These are phyloP conservation scores for Talaromyces sp. DNA, from an alignment of 2,329 filamentous ascomycete species.

Conservation along the genomic window DNA sequence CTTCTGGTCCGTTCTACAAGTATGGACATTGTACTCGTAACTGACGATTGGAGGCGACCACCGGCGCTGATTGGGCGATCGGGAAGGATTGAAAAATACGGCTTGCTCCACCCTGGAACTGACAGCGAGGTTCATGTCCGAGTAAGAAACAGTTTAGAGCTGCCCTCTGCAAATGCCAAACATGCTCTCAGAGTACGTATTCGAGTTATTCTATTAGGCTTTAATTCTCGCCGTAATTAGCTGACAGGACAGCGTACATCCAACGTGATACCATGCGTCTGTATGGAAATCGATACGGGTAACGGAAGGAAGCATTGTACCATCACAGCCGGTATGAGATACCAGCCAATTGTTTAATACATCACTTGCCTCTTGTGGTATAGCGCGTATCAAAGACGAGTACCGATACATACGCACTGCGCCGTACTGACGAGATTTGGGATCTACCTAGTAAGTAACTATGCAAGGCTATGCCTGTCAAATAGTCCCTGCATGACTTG, in stretches of 20 bases:
- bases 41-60: neutral
- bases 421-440: neutral
- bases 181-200: neutral
- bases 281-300: neutral
- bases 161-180: neutral
- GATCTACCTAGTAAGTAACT: neutral
- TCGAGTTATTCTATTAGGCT: neutral
- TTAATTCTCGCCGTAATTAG: neutral
- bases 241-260: neutral
- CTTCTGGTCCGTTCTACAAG: neutral
- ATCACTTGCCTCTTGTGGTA: neutral
- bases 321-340: constrained; percentile 11
- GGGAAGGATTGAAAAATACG: neutral
- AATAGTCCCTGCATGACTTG: neutral
- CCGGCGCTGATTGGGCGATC: neutral
- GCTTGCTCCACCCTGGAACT: neutral
- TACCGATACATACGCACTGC: neutral
- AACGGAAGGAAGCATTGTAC: neutral
- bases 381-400: neutral
- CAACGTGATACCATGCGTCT: neutral
- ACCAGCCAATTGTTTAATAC: constrained; percentile 14
- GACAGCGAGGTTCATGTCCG: neutral
- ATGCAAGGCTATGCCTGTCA: neutral
- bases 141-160: too few relatives aligned
- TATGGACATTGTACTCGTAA: neutral